phyloP scores from a whole-genome alignment of 345 rosid genomes.

The Barbarea vulgaris region DNA sequence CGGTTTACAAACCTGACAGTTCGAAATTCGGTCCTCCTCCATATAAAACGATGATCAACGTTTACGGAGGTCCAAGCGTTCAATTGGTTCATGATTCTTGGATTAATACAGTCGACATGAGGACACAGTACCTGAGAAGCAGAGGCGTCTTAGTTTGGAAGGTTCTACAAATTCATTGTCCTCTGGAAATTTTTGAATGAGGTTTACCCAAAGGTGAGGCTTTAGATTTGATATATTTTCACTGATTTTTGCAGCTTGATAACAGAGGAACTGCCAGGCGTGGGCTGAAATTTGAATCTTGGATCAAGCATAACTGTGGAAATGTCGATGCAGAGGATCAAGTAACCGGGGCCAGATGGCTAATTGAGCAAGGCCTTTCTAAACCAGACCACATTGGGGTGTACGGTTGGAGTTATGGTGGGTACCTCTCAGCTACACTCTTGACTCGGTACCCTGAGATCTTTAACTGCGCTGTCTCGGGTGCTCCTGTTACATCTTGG shows the following conservation, averaged over 20 bases:
- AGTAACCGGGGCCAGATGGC: slow-evolving; percentile 81
- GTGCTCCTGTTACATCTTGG: slow-evolving; percentile 97
- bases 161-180: slow-evolving; percentile 46
- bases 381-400: slow-evolving; percentile 69
- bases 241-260: slow-evolving; percentile 62
- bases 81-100: slow-evolving; percentile 80
- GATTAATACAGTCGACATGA: slow-evolving; percentile 89
- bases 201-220: slow-evolving; percentile 3
- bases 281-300: slow-evolving; percentile 84
- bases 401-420: slow-evolving; percentile 95
- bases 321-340: slow-evolving; percentile 78
- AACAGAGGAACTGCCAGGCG: slow-evolving; percentile 91
- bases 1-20: slow-evolving; percentile 75
- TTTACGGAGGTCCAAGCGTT: slow-evolving; percentile 88
- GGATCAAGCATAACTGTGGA: slow-evolving; percentile 63
- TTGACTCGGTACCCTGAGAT: slow-evolving; percentile 67
- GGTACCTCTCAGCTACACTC: slow-evolving; percentile 84
- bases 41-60: slow-evolving; percentile 78
- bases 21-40: slow-evolving; percentile 89
- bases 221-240: neutral
- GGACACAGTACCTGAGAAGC: slow-evolving; percentile 87
- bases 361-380: slow-evolving; percentile 75
- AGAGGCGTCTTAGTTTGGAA: slow-evolving; percentile 93
- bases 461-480: slow-evolving; percentile 73
- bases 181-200: neutral